Evolutionary conservation across 2,329 filamentous ascomycete genomes (phyloP).

Genomic region (Trichothecium sympodiale): DNA sequence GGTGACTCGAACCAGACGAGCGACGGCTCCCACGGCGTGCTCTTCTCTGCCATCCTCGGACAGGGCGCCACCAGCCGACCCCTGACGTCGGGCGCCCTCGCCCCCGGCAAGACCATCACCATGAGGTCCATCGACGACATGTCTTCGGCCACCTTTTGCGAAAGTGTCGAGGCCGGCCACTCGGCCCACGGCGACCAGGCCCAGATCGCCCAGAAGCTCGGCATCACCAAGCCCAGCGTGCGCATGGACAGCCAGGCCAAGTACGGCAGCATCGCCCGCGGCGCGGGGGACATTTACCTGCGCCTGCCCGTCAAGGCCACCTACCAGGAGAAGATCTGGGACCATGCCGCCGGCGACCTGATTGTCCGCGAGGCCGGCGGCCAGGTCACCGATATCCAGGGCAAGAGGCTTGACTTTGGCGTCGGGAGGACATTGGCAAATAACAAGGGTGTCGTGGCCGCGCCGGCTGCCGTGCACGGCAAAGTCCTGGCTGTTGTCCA

Average conservation of each 20-base stretch:
- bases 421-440: slow-evolving; percentile 73
- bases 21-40: slow-evolving; percentile 62
- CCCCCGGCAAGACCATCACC: slow-evolving; percentile 50
- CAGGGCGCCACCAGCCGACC: slow-evolving; percentile 73
- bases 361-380: slow-evolving; percentile 93
- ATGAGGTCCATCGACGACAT: slow-evolving; percentile 74
- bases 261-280: slow-evolving; percentile 89
- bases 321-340: slow-evolving; percentile 99
- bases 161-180: slow-evolving; percentile 89
- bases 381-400: slow-evolving; percentile 78
- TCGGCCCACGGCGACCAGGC: slow-evolving; percentile 83
- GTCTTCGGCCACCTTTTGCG: slow-evolving; percentile 80
- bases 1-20: slow-evolving; percentile 60
- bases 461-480: slow-evolving; percentile 63
- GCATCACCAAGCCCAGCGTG: slow-evolving; percentile 81
- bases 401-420: slow-evolving; percentile 77
- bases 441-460: slow-evolving; percentile 92
- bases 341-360: slow-evolving; percentile 89
- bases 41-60: slow-evolving; percentile 76
- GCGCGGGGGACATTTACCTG: slow-evolving; percentile 89
- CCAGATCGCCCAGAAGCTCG: slow-evolving; percentile 65
- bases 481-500: slow-evolving; percentile 74
- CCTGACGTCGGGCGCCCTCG: slow-evolving; percentile 42
- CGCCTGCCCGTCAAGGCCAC: slow-evolving; percentile 73
- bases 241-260: slow-evolving; percentile 98